These are phyloP conservation scores for Curvularia sp. DNA, from an alignment of 2,329 filamentous ascomycete genomes.

Conservation along the genomic window DNA sequence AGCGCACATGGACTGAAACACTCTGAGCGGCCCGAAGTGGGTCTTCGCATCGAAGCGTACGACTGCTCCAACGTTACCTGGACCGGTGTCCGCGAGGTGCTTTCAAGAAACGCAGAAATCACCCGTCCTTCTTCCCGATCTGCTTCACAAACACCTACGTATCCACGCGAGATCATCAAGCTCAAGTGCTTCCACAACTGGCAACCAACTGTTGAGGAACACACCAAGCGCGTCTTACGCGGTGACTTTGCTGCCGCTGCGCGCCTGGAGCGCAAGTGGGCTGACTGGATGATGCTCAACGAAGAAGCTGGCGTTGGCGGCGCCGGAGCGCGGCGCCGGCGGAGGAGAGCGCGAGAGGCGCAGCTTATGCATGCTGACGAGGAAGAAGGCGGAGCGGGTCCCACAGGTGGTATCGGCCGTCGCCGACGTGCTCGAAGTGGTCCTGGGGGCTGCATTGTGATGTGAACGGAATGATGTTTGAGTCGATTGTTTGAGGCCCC, in stretches of 20 bases:
- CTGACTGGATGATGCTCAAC: constrained; percentile 89
- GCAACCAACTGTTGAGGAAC: constrained; percentile 94
- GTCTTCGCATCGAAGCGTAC: constrained; percentile 81
- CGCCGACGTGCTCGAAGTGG: constrained; percentile 58
- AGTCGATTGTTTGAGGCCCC: background rate
- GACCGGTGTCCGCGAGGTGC: constrained; percentile 86
- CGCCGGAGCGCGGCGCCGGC: constrained; percentile 68
- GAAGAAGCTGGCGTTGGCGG: constrained; percentile 80
- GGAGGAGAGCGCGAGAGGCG: constrained; percentile 81
- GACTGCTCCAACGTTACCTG: constrained; percentile 93
- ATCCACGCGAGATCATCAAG: constrained; percentile 79
- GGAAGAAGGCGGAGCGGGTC: constrained; percentile 65
- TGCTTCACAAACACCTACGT: constrained; percentile 55
- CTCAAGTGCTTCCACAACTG: constrained; percentile 95
- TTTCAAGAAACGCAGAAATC: constrained; percentile 83
- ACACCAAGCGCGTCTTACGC: constrained; percentile 81
- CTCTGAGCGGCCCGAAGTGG: constrained; percentile 55
- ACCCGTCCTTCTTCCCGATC: constrained; percentile 56
- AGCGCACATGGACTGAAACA: constrained; percentile 44
- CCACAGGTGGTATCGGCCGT: constrained; percentile 50
- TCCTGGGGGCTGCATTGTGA: constrained; percentile 56
- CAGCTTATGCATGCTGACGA: constrained; percentile 81
- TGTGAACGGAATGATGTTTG: constrained; percentile 48
- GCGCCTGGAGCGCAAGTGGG: constrained; percentile 89
- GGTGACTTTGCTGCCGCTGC: constrained; percentile 78